These are phyloP conservation scores for Boeremia lycopersici DNA, from an alignment of 2,329 filamentous ascomycete genomes.

Conservation along the genomic window DNA sequence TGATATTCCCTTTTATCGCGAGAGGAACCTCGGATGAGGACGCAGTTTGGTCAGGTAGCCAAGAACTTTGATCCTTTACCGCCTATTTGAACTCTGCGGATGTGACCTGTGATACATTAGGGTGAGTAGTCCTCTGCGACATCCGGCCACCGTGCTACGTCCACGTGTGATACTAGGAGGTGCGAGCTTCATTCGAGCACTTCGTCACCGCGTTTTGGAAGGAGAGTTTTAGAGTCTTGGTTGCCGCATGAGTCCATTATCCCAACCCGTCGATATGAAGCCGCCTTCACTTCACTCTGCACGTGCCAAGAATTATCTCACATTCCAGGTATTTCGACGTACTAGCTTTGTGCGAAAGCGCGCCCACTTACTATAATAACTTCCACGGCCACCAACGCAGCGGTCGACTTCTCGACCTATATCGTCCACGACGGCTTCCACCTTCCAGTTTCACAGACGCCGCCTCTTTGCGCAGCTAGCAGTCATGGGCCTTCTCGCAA, in stretches of 20 bases:
- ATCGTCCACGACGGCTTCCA: conserved; percentile 3
- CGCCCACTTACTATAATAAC: not conserved
- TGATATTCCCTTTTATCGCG: no score
- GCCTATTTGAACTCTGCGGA: not conserved
- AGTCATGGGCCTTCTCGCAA: conserved; percentile 3
- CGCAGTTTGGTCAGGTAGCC: not conserved
- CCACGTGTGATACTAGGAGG: conserved; percentile 2
- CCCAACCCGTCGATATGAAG: not conserved
- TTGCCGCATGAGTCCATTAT: not conserved
- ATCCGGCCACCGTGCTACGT: conserved; percentile 7
- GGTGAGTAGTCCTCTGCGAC: conserved; percentile 3
- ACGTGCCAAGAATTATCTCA: not conserved
- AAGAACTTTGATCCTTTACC: not conserved
- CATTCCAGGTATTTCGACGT: not conserved
- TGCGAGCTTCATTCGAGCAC: not conserved
- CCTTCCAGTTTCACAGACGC: not conserved
- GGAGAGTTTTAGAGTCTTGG: not conserved
- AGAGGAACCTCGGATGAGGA: not conserved
- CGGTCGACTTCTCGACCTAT: conserved; percentile 9
- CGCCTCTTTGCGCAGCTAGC: conserved; percentile 4
- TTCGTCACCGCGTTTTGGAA: not conserved
- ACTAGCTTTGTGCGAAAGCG: not conserved
- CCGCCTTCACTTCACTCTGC: conserved; percentile 4
- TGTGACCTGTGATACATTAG: conserved; percentile 3
- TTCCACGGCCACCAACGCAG: not conserved